These are phyloP conservation scores for Gracilariopsis chorda DNA, from an alignment of 23 red algal species.

Conservation along the genomic window DNA sequence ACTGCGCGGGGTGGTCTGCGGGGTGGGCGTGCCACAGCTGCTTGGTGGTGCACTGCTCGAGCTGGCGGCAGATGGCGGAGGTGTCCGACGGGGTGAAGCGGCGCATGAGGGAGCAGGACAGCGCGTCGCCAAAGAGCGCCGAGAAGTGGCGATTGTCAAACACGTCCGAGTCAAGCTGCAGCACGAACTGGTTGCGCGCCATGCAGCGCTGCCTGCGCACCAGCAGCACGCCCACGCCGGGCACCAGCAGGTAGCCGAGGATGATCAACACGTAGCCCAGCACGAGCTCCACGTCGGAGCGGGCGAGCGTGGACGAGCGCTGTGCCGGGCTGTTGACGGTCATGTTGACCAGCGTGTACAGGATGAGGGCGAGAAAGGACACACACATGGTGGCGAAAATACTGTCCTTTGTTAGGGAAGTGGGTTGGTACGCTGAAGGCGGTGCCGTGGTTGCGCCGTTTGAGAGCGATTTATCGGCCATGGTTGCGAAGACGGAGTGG, in stretches of 20 bases:
- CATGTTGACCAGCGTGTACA: background rate
- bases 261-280: constrained; percentile 36
- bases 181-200: background rate
- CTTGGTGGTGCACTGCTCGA: background rate
- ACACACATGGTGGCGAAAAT: too few species aligned
- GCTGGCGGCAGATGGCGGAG: too few species aligned
- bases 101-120: too few species aligned
- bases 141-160: too few species aligned
- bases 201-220: constrained; percentile 15
- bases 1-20: constrained; percentile 1
- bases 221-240: constrained; percentile 22
- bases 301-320: background rate
- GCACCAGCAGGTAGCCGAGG: constrained; percentile 33
- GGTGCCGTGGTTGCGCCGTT: background rate
- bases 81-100: too few species aligned
- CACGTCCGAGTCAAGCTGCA: background rate
- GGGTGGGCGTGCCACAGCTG: background rate
- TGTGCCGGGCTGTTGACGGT: background rate
- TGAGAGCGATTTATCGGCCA: too few species aligned
- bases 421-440: background rate
- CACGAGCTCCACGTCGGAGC: background rate
- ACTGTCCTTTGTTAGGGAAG: too few species aligned
- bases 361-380: background rate
- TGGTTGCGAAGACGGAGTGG: background rate
- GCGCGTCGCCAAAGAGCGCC: too few species aligned